Base-by-base conservation (phyloP, 2,329 filamentous ascomycete species). In the Fusarium marasasianum region DNA sequence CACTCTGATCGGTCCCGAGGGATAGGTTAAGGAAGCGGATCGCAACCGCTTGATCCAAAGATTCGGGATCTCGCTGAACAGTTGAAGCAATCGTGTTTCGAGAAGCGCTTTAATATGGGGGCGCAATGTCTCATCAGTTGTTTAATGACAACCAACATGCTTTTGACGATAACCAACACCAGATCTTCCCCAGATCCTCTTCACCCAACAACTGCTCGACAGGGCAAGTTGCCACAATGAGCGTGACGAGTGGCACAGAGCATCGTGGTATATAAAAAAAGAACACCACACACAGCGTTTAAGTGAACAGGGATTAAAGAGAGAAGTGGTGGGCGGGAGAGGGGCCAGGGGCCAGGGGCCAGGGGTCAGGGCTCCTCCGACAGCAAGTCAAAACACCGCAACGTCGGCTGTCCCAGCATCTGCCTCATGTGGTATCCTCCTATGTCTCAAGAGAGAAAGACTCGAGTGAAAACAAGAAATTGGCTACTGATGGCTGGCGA, bases 321-420 rank as follows among this genome's bases (percentile, higher is more conserved):
- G 47, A 45, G 51, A 26, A 50, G 31, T 59, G 61, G 61, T 74
- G 71, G 67, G 63, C 60, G 60, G 68, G 63, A 72, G 51, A 43
- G 26, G 44, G 26, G 45, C 55, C 68, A 67, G 59, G 71, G 72
- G 72, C 38, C 63, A 72, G 63, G 72, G 68, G 67, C 24, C 24
- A 26, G 24, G 24, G 24, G 24, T 26, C 24, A 26, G 24, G 24
- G 24, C 24, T 26, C 24, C 24, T 66, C 59, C 55, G 43, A 37
- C 40, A 56, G 29, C 44, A 64, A 69, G 57, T 41, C 57, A 68
- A 59, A 69, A 72, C 71, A 64, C 56, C 53, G 71, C 55, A 74
- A 68, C 72, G 63, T 74, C 45, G 45, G 62, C 41, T 74, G 71
- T 74, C 62, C 71, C 63, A 74, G 71, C 51, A 67, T 68, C 57